These are phyloP conservation scores for Neopestalotiopsis rosae DNA, from an alignment of 2,329 filamentous ascomycete genomes.

Conservation along the genomic window DNA sequence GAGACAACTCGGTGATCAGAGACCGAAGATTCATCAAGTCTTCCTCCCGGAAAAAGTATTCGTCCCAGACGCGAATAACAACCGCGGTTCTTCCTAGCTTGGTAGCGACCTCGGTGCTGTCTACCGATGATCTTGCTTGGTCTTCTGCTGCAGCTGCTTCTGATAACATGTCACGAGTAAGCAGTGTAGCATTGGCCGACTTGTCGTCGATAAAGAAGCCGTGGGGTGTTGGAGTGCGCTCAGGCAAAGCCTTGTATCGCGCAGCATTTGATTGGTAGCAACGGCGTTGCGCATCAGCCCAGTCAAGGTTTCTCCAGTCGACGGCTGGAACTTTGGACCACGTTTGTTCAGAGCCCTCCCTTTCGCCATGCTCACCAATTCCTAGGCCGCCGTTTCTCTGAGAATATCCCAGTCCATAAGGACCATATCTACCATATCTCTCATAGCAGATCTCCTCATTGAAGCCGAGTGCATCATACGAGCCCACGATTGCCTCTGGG, in stretches of 20 bases:
- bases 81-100: conserved; percentile 71
- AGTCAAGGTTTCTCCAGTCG: conserved; percentile 78
- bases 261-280: conserved; percentile 75
- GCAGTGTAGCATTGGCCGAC: conserved; percentile 28
- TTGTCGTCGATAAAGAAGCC: conserved; percentile 58
- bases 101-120: conserved; percentile 26
- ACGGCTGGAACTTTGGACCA: conserved; percentile 76
- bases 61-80: conserved; percentile 82
- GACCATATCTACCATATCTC: conserved; percentile 83
- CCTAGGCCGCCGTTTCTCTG: conserved; percentile 79
- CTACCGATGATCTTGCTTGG: conserved; percentile 5
- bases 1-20: conserved; percentile 80
- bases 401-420: conserved; percentile 90
- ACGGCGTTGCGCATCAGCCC: conserved; percentile 77
- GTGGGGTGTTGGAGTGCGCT: conserved; percentile 45
- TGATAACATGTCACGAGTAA: conserved; percentile 30
- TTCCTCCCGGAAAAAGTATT: conserved; percentile 78
- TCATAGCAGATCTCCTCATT: conserved; percentile 92
- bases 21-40: conserved; percentile 83
- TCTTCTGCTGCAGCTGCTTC: conserved; percentile 23
- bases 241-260: conserved; percentile 64
- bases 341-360: conserved; percentile 77
- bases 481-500: conserved; percentile 85
- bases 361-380: conserved; percentile 83
- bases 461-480: conserved; percentile 79